phyloP scores from a whole-genome alignment of 2,329 filamentous ascomycete species.

The Neonectria ditissima region DNA sequence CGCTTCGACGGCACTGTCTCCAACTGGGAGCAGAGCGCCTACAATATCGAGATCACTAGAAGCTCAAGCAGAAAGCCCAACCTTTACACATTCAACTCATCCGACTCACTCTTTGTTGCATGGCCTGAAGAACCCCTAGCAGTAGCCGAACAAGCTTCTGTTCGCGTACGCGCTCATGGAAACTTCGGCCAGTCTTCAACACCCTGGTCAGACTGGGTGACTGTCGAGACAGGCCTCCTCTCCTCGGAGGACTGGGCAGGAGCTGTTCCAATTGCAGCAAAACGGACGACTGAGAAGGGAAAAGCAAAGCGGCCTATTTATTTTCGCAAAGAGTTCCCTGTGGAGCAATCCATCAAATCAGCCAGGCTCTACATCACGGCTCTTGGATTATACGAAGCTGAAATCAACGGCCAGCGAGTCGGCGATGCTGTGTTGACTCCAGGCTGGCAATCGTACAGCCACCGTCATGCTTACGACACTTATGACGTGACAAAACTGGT shows the following conservation, averaged over 20 bases:
- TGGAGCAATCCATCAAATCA: slow-evolving; percentile 39
- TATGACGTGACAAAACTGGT: slow-evolving; percentile 62
- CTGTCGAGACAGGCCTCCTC: slow-evolving; percentile 52
- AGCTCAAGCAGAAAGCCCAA: slow-evolving; percentile 13
- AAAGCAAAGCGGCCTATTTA: slow-evolving; percentile 46
- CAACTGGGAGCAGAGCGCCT: slow-evolving; percentile 58
- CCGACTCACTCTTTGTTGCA: slow-evolving; percentile 55
- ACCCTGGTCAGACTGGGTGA: slow-evolving; percentile 45
- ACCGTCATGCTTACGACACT: slow-evolving; percentile 64
- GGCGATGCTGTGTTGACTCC: slow-evolving; percentile 59
- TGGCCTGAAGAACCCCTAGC: slow-evolving; percentile 56
- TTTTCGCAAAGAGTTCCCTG: slow-evolving; percentile 51
- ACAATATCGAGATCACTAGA: slow-evolving; percentile 57
- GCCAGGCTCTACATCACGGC: slow-evolving; percentile 62
- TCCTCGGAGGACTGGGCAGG: slow-evolving; percentile 48
- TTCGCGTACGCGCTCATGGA: slow-evolving; percentile 52
- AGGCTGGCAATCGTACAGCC: slow-evolving; percentile 64
- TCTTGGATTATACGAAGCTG: slow-evolving; percentile 59
- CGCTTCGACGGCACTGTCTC: slow-evolving; percentile 53
- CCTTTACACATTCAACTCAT: slow-evolving; percentile 47
- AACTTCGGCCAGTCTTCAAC: slow-evolving; percentile 28
- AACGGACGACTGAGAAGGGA: slow-evolving; percentile 44
- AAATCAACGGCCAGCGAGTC: slow-evolving; percentile 59
- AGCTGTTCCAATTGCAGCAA: slow-evolving; percentile 46
- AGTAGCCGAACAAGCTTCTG: slow-evolving; percentile 47